Evolutionary conservation across 768 basidiomycete species (phyloP).

Genomic region (Termitomyces eurrhizus): DNA sequence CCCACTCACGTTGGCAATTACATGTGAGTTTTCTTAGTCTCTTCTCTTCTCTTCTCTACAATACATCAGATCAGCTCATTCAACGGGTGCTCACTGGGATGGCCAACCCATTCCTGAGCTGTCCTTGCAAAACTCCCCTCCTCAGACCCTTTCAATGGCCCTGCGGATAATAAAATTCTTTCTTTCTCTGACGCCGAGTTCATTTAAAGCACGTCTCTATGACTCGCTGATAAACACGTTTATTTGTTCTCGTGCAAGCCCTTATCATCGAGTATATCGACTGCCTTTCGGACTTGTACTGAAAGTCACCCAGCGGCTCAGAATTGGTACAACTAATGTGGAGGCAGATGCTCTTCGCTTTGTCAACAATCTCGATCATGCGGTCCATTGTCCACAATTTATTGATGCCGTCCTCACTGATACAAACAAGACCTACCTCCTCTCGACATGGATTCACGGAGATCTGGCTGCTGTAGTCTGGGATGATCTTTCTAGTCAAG

Average conservation of each 20-base stretch:
- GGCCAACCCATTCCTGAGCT: not conserved
- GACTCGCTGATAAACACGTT: not conserved
- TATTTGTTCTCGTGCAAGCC: not conserved
- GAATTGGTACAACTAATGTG: not conserved
- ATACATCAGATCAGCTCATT: not conserved
- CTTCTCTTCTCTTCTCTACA: not conserved
- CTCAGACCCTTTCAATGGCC: not conserved
- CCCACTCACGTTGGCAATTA: not conserved
- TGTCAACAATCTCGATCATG: not conserved
- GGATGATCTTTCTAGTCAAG: not conserved
- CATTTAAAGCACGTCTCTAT: not conserved
- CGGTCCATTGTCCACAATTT: not conserved
- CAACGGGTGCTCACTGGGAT: not conserved
- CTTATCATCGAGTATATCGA: not conserved
- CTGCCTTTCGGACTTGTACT: not conserved
- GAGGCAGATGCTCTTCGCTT: not conserved
- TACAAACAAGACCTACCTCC: not conserved
- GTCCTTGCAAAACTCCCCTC: not conserved
- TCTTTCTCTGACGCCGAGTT: not conserved
- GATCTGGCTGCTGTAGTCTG: not conserved
- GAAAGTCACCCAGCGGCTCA: not conserved
- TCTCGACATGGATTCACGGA: not conserved
- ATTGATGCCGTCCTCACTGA: not conserved
- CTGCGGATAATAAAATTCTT: not conserved
- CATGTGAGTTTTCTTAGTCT: not conserved